These are phyloP conservation scores for Asterochloris erici DNA, from an alignment of 139 green algal species.

Conservation along the genomic window DNA sequence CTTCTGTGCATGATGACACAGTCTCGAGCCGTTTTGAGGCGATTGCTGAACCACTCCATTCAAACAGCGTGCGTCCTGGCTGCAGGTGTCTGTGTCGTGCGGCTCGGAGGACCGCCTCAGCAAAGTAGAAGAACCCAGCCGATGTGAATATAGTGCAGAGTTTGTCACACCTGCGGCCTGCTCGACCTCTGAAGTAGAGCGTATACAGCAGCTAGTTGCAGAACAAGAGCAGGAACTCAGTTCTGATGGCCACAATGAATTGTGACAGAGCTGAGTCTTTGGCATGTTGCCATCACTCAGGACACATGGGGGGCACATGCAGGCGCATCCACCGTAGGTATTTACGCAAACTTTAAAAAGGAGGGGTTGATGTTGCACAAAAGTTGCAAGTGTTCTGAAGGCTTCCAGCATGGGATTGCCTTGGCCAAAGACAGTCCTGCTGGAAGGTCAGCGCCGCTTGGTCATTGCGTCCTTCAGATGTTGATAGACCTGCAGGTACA, in stretches of 20 bases:
- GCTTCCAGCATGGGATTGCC: too few relatives aligned
- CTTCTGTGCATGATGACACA: neutral
- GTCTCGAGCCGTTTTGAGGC: neutral
- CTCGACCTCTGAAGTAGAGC: slow-evolving; percentile 26
- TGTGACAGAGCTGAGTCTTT: neutral
- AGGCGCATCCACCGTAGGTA: too few relatives aligned
- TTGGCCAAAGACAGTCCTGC: too few relatives aligned
- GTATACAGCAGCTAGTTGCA: slow-evolving; percentile 22
- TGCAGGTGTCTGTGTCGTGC: slow-evolving; percentile 58
- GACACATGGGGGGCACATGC: too few relatives aligned
- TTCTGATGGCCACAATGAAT: slow-evolving; percentile 9
- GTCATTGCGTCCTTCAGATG: too few relatives aligned
- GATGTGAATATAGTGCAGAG: slow-evolving; percentile 69
- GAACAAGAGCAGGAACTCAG: slow-evolving; percentile 27
- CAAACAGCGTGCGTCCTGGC: neutral
- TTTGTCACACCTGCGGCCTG: slow-evolving; percentile 69
- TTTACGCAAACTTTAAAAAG: too few relatives aligned
- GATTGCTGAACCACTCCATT: neutral
- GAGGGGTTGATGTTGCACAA: too few relatives aligned
- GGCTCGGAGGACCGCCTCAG: slow-evolving; percentile 50
- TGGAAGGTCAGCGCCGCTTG: too few relatives aligned
- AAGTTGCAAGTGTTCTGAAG: too few relatives aligned
- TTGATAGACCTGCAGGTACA: too few relatives aligned
- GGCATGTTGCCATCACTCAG: too few relatives aligned
- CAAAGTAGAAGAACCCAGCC: slow-evolving; percentile 68